Base-by-base conservation (phyloP, 1,139 yeast genomes). In the Nakaseomyces uthaithaninus region DNA sequence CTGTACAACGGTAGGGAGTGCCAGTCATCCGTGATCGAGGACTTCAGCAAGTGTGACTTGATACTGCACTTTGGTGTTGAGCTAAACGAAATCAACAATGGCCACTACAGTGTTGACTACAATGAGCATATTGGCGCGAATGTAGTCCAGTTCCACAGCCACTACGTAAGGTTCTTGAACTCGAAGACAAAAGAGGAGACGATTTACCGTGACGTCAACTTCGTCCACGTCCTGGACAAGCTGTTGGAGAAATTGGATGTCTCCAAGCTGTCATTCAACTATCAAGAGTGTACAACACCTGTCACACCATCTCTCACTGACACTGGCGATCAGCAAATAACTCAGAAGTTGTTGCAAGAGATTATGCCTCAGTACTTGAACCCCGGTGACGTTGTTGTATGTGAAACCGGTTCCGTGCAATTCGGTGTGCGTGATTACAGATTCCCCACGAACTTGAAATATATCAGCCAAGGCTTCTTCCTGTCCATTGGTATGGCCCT, bases 401-500 rank as follows among this genome's bases (percentile, higher is more conserved):
- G 77, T 36, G 95, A 87, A 52, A 81, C 91, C 4, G 86, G 94
- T 44, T 77, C 94, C 2, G 74, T 82, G 59, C 74, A 79, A 58
- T 84, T 84, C 63, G 83, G 79, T 1, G 55, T 79, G 34, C 75
- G 83, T 19, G 89, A 81, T 51, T 54, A 80, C 22, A 62, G 64
- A 44, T 68, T 84, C 42, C 85, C 87, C 27, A 49, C 59, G 18
- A 69, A 73, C 42, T 64, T 68, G 22, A 66, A 66, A 45, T 66
- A 71, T 46, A 65, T 80, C 40, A 69, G 83, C 4, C 94, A 85
- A 57, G 71, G 74, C 41, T 81, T 77, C 54, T 86, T 80, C 57
- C 78, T 89, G 1, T 83, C 94, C 1, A 86, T 86, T 52, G 96
- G 96, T 3, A 82, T 74, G 63, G 87, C 94, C 0, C 66, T 86